Percentiles rank a stretch among this genome's conserved stretches.
These are phyloP conservation scores for Colletotrichum lentis DNA, from an alignment of 2,329 filamentous ascomycete genomes.

Conservation along the genomic window DNA sequence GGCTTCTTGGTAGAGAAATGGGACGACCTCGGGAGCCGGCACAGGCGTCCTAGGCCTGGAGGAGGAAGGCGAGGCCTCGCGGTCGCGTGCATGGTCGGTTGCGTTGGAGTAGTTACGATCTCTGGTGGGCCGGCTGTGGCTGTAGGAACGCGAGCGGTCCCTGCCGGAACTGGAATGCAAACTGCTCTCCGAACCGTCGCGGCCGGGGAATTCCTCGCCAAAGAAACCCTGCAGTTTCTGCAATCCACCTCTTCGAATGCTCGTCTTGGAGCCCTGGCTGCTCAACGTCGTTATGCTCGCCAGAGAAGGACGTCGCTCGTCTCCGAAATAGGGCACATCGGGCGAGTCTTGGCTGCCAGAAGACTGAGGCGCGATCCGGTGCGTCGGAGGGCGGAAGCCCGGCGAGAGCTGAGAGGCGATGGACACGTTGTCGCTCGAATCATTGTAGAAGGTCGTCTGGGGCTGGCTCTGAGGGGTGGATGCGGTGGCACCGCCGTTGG, in stretches of 20 bases:
- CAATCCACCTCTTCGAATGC: slow-evolving; percentile 73
- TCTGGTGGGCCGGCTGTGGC: slow-evolving; percentile 64
- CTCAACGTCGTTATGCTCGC: slow-evolving; percentile 87
- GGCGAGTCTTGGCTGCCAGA: slow-evolving; percentile 65
- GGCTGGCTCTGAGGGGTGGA: slow-evolving; percentile 40
- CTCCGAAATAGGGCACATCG: slow-evolving; percentile 67
- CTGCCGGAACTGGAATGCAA: slow-evolving; percentile 62
- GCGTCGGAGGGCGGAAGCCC: slow-evolving; percentile 60
- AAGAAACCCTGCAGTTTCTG: slow-evolving; percentile 93
- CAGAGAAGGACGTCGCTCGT: slow-evolving; percentile 84
- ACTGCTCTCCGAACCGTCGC: slow-evolving; percentile 78
- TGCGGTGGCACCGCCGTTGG: slow-evolving; percentile 47
- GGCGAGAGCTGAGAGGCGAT: slow-evolving; percentile 73
- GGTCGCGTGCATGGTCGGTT: slow-evolving; percentile 70
- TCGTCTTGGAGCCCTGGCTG: slow-evolving; percentile 82
- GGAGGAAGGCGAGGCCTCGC: slow-evolving; percentile 75
- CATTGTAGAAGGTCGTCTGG: slow-evolving; percentile 74
- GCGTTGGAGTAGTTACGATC: slow-evolving; percentile 84
- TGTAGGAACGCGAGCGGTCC: slow-evolving; percentile 71
- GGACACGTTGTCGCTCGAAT: slow-evolving; percentile 76
- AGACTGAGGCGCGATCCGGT: slow-evolving; percentile 48
- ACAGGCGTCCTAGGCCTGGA: slow-evolving; percentile 85
- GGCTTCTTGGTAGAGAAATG: slow-evolving; percentile 93
- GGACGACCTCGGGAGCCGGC: slow-evolving; percentile 90
- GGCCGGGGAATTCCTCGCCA: slow-evolving; percentile 83